Conservation (phyloP, 352 stramenopile species). For the Phytophthora rubi region DNA sequence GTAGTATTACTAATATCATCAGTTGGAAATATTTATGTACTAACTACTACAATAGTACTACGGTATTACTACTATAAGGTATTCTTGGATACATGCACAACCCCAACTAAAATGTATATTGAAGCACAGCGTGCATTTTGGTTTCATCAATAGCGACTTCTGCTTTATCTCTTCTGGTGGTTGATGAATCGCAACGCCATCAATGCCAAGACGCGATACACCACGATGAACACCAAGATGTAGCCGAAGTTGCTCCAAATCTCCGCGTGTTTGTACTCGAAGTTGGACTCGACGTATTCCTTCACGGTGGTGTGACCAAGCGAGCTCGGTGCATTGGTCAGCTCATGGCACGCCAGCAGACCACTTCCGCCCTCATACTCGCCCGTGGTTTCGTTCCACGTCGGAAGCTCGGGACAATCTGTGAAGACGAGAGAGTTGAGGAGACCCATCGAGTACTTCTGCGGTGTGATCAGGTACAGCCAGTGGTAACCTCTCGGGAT, state of each 20-base stretch:
- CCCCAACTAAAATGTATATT: too few species aligned
- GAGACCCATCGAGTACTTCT: slow-evolving; percentile 40
- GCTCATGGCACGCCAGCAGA: slow-evolving; percentile 19
- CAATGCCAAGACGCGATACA: slow-evolving; percentile 39
- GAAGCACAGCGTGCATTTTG: too few species aligned
- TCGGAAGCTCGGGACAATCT: slow-evolving; percentile 33
- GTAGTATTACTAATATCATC: too few species aligned
- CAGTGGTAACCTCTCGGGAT: slow-evolving; percentile 50
- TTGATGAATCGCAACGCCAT: slow-evolving; percentile 53
- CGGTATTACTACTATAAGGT: too few species aligned
- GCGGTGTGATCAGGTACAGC: slow-evolving; percentile 51
- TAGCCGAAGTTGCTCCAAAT: slow-evolving; percentile 39
- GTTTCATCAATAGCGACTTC: too few species aligned
- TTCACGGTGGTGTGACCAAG: slow-evolving; percentile 27
- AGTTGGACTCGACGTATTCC: slow-evolving; percentile 33
- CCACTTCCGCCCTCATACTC: slow-evolving; percentile 25
- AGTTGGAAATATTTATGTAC: too few species aligned
- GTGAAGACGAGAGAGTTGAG: slow-evolving; percentile 41
- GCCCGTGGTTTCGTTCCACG: slow-evolving; percentile 22
- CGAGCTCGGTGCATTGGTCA: slow-evolving; percentile 21
- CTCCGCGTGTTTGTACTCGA: slow-evolving; percentile 42
- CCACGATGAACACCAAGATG: slow-evolving; percentile 33
- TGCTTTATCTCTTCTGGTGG: slow-evolving; percentile 47
- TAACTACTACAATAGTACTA: too few species aligned
- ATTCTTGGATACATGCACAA: too few species aligned